phyloP scores from a whole-genome alignment of 2,329 filamentous ascomycete species.

The Alternaria novae-zelandiae region DNA sequence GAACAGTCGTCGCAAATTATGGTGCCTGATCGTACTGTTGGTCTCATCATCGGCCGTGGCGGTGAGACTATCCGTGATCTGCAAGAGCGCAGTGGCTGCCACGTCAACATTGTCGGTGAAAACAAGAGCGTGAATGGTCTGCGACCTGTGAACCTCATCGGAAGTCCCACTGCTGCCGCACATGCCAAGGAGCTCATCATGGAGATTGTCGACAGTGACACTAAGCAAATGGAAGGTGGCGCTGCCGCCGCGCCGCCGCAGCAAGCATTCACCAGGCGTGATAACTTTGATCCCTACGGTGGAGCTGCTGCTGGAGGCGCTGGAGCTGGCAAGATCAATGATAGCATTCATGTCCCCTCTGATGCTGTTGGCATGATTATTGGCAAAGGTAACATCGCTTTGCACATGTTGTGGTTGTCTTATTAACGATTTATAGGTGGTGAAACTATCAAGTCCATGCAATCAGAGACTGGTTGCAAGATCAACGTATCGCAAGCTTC shows the following conservation, averaged over 20 bases:
- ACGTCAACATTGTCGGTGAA: conserved; percentile 93
- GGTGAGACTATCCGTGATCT: conserved; percentile 92
- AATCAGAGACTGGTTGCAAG: conserved; percentile 85
- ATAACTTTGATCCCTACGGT: conserved; percentile 49
- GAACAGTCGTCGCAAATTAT: conserved; percentile 91
- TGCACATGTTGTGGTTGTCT: background rate
- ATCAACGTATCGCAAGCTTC: conserved; percentile 89
- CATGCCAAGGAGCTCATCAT: conserved; percentile 86
- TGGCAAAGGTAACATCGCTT: conserved; percentile 69
- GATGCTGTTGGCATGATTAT: conserved; percentile 97
- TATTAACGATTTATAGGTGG: conserved; percentile 60
- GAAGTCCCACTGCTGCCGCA: conserved; percentile 74
- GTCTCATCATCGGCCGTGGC: conserved; percentile 90
- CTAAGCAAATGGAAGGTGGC: conserved; percentile 54
- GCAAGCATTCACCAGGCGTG: conserved; percentile 40
- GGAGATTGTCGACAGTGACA: conserved; percentile 94
- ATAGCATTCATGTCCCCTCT: conserved; percentile 84
- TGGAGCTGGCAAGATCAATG: conserved; percentile 69
- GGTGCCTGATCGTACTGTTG: conserved; percentile 92
- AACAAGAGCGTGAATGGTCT: conserved; percentile 91
- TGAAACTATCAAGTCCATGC: conserved; percentile 94
- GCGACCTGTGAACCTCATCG: conserved; percentile 88
- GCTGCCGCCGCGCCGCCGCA: conserved; percentile 22
- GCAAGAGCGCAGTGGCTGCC: conserved; percentile 90
- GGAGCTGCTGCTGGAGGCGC: conserved; percentile 44